Evolutionary conservation across 106 monocot species (phyloP).

Genomic region (Apostasia ramifera): DNA sequence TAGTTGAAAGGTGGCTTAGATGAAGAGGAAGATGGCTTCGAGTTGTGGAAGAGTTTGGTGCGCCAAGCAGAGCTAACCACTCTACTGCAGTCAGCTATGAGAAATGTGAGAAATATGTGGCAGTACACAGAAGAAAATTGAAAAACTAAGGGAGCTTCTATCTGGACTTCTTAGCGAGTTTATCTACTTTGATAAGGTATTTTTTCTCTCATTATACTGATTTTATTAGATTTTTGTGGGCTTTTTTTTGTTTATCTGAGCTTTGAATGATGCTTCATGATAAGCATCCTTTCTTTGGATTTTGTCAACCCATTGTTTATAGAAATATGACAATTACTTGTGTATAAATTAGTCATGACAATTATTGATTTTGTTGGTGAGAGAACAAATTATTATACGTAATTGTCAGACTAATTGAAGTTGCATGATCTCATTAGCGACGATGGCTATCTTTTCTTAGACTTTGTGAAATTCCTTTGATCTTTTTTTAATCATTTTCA

Average conservation of each 20-base stretch:
- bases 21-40: conserved; percentile 72
- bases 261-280: not conserved
- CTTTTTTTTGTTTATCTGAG: too few species aligned
- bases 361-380: too few species aligned
- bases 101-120: conserved; percentile 86
- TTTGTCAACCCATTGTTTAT: conserved; percentile 37
- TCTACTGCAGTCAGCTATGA: conserved; percentile 80
- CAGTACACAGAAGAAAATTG: conserved; percentile 91
- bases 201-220: not conserved
- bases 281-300: not conserved
- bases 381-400: too few species aligned
- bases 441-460: too few species aligned
- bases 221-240: too few species aligned
- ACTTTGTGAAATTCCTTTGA: too few species aligned
- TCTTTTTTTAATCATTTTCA: too few species aligned
- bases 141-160: conserved; percentile 84
- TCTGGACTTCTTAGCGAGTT: conserved; percentile 89
- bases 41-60: conserved; percentile 81
- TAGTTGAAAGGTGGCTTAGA: conserved; percentile 41
- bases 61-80: conserved; percentile 85
- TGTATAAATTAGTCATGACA: too few species aligned
- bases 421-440: too few species aligned
- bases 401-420: too few species aligned
- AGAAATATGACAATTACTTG: too few species aligned
- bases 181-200: conserved; percentile 96